These are phyloP conservation scores for Pisolithus sp. DNA, from an alignment of 768 basidiomycete genomes.

Conservation along the genomic window DNA sequence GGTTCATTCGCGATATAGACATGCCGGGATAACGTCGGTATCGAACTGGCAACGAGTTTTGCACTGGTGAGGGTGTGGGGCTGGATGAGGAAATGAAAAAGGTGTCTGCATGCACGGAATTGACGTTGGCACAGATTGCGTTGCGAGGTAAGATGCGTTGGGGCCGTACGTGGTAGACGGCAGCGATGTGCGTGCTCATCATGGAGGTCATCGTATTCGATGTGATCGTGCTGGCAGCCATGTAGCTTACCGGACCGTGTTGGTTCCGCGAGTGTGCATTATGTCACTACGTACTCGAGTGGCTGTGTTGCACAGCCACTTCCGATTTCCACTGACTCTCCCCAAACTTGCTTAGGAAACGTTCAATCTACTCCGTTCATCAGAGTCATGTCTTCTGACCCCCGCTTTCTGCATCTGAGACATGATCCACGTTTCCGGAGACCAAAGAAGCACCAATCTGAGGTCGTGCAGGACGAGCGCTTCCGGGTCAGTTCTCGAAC, in stretches of 20 bases:
- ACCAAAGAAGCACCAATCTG: slow-evolving; percentile 71
- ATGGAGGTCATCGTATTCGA: too few relatives aligned
- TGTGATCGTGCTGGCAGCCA: too few relatives aligned
- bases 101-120: background rate
- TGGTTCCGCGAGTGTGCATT: too few relatives aligned
- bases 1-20: background rate
- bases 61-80: background rate
- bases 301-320: too few relatives aligned
- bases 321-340: too few relatives aligned
- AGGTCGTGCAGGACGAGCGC: slow-evolving; percentile 86
- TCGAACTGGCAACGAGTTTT: background rate
- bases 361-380: too few relatives aligned
- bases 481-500: slow-evolving; percentile 71
- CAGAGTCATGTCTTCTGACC: slow-evolving; percentile 42
- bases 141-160: background rate
- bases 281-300: too few relatives aligned
- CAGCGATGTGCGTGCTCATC: background rate
- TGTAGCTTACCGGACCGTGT: too few relatives aligned
- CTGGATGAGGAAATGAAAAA: background rate
- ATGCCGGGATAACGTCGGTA: background rate
- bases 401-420: slow-evolving; percentile 81
- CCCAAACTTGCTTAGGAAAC: too few relatives aligned
- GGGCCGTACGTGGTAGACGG: background rate
- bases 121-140: background rate
- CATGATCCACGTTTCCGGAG: slow-evolving; percentile 91